Evolutionary conservation across 2,329 filamentous ascomycete genomes (phyloP), one percentile per base, ranked within the genome.

Genomic region (Colletotrichum lupini): DNA sequence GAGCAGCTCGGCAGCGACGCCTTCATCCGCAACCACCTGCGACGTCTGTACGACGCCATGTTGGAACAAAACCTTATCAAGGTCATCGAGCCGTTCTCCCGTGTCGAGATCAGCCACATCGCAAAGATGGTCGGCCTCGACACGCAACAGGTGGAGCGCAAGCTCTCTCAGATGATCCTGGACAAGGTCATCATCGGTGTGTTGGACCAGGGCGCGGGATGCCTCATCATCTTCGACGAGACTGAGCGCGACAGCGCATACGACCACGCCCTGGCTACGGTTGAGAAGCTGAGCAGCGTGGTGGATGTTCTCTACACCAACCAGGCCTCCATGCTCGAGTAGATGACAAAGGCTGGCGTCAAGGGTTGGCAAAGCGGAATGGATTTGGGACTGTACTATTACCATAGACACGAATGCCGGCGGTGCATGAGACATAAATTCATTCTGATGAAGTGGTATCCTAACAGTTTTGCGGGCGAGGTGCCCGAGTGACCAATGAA

Each of bases 41-140:
- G 95, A 74, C 93, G 95, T 63, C 89, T 99, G 64, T 99, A 99
- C 86, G 97, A 99, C 84, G 95, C 95, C 82, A 98, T 99, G 95
- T 85, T 99, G 81, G 97, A 99, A 88, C 97, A 99, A 89, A 99
- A 99, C 84, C 90, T 99, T 55, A 97, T 98, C 90, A 98, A 99
- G 88, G 97, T 99, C 75, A 99, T 99, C 81, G 97, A 99, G 88
- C 97, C 97, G 26, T 99, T 98, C 86, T 97, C 94, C 80, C 92
- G 95, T 75, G 97, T 99, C 67, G 97, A 99, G 86, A 97, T 99
- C 79, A 93, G 93, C 78, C 97, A 99, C 83, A 95, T 99, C 79
- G 96, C 97, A 77, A 95, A 97, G 87, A 97, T 98, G 93, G 97
- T 99, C 65, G 95, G 96, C 52, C 89, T 99, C 75, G 97, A 98